phyloP scores from a whole-genome alignment of 805 yeast species.

The Candida orba region DNA sequence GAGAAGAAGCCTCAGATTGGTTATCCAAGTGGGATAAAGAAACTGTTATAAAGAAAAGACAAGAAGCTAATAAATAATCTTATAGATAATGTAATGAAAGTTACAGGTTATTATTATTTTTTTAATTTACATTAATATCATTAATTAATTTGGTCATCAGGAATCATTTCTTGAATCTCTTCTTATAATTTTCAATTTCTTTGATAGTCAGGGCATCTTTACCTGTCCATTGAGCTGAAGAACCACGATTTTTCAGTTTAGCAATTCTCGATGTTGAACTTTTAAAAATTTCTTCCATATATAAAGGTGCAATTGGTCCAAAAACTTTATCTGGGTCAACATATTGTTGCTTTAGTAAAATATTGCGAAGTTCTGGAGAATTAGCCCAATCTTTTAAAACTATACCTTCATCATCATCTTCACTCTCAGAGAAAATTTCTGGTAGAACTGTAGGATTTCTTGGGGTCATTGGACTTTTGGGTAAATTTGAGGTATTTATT shows the following conservation, averaged over 20 bases:
- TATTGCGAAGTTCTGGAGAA: slow-evolving; percentile 45
- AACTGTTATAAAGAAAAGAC: slow-evolving; percentile 45
- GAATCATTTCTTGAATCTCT: slow-evolving; percentile 17
- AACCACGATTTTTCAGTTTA: slow-evolving; percentile 47
- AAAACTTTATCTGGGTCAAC: slow-evolving; percentile 64
- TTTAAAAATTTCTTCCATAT: slow-evolving; percentile 63
- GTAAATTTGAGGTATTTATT: background rate
- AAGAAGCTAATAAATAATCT: too few relatives aligned
- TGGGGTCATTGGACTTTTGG: slow-evolving; percentile 17
- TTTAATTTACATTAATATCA: background rate
- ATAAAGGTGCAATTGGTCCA: slow-evolving; percentile 66
- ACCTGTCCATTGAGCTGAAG: slow-evolving; percentile 41
- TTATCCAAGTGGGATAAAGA: slow-evolving; percentile 56
- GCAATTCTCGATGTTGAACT: slow-evolving; percentile 33
- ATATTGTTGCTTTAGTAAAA: slow-evolving; percentile 38
- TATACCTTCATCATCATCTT: slow-evolving; percentile 43
- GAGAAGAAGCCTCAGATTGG: slow-evolving; percentile 59
- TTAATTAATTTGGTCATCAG: background rate
- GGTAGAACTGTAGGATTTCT: slow-evolving; percentile 28
- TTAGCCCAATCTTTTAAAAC: slow-evolving; percentile 55
- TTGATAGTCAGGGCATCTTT: slow-evolving; percentile 37
- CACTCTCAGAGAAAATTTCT: slow-evolving; percentile 45
- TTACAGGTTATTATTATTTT: too few relatives aligned
- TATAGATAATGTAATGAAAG: too few relatives aligned
- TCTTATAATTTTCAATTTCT: slow-evolving; percentile 41